Conservation (phyloP, 768 basidiomycete genomes). For the Mycena haematopus region DNA sequence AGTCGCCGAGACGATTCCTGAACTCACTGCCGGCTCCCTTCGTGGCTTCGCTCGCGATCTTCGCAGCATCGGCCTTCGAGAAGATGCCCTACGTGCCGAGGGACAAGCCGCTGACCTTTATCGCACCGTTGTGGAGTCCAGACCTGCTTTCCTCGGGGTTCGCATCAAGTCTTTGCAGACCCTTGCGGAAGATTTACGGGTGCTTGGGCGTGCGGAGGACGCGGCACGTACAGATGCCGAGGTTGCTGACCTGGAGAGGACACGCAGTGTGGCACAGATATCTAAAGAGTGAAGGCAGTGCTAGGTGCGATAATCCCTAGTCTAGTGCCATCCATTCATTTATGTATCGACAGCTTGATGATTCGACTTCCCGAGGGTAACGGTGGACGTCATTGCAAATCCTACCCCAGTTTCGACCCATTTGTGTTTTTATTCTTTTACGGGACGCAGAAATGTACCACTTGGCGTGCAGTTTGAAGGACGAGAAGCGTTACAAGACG, state of each 20-base stretch:
- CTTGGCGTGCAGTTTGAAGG: no score
- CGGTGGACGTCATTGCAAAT: no score
- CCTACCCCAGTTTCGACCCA: no score
- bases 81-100: slow-evolving; percentile 9
- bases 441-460: no score
- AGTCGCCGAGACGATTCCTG: slow-evolving; percentile 2
- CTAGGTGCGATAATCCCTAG: no score
- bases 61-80: slow-evolving; percentile 4
- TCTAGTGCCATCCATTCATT: no score
- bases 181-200: slow-evolving; percentile 12
- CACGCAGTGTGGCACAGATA: no score
- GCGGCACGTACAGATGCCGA: slow-evolving; percentile 10
- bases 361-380: no score
- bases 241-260: slow-evolving; percentile 7
- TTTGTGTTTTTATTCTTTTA: no score
- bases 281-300: no score
- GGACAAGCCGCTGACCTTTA: slow-evolving; percentile 2
- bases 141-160: neutral
- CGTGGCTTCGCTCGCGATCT: neutral
- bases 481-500: no score
- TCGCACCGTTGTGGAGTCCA: neutral
- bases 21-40: slow-evolving; percentile 1
- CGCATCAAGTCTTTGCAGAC: slow-evolving; percentile 5
- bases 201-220: slow-evolving; percentile 6
- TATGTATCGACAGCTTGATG: no score